phyloP scores from a whole-genome alignment of 805 yeast species.

The Zygosaccharomyces siamensis region DNA sequence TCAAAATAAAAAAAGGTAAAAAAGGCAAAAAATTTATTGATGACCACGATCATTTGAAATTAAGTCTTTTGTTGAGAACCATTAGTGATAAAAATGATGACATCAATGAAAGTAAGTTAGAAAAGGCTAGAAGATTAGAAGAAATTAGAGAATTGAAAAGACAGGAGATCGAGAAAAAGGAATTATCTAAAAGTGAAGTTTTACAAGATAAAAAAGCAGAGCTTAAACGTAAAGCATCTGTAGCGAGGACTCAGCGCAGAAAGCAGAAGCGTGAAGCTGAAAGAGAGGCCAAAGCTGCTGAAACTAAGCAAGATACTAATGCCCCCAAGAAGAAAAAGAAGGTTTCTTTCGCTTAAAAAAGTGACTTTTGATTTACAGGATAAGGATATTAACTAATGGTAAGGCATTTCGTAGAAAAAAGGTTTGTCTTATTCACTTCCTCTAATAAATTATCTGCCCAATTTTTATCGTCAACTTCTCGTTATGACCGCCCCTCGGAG shows the following conservation, averaged over 20 bases:
- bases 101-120: conserved; percentile 80
- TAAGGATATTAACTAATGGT: not conserved
- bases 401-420: not conserved
- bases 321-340: conserved; percentile 32
- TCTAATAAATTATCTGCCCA: not conserved
- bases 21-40: conserved; percentile 78
- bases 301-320: conserved; percentile 14
- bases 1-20: conserved; percentile 69
- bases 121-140: conserved; percentile 82
- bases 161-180: conserved; percentile 82
- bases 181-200: conserved; percentile 59
- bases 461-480: not conserved
- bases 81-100: conserved; percentile 80
- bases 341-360: conserved; percentile 46
- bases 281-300: conserved; percentile 7
- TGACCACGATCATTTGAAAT: conserved; percentile 57
- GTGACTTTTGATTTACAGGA: not conserved
- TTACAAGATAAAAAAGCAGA: conserved; percentile 75
- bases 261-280: conserved; percentile 38
- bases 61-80: conserved; percentile 68
- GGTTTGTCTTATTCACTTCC: not conserved
- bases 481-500: not conserved
- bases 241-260: conserved; percentile 66
- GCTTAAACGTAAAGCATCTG: conserved; percentile 63
- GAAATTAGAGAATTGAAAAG: conserved; percentile 83